Evolutionary conservation across 108 stramenopile genomes (phyloP).

Genomic region (Chaetoceros muelleri): DNA sequence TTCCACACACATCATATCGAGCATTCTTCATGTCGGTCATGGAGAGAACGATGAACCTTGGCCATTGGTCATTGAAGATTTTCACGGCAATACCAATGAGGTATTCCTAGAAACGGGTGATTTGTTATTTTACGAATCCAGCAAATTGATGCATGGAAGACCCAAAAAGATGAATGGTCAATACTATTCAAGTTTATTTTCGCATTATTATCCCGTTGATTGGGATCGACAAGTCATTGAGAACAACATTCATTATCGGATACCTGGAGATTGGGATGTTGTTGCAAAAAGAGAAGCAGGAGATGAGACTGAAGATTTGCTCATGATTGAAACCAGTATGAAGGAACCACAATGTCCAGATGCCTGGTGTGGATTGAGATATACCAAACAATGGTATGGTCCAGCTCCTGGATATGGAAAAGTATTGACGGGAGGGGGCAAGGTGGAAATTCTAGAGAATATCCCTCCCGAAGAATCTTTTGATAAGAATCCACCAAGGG

Average conservation of each 20-base stretch:
- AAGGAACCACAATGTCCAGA: slow-evolving; percentile 58
- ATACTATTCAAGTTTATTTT: slow-evolving; percentile 64
- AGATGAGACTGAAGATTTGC: slow-evolving; percentile 12
- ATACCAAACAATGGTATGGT: slow-evolving; percentile 51
- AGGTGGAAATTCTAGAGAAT: background rate
- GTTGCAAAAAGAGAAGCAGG: slow-evolving; percentile 4
- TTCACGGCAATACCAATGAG: slow-evolving; percentile 37
- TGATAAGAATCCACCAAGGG: too few relatives aligned
- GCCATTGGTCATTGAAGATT: slow-evolving; percentile 60
- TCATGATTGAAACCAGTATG: slow-evolving; percentile 46
- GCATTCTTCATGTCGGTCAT: slow-evolving; percentile 42
- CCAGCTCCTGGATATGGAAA: slow-evolving; percentile 39
- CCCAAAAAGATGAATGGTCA: slow-evolving; percentile 51
- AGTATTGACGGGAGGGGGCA: background rate
- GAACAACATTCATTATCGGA: slow-evolving; percentile 45
- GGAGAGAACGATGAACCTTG: slow-evolving; percentile 62
- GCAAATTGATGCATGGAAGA: slow-evolving; percentile 74
- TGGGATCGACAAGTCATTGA: slow-evolving; percentile 28
- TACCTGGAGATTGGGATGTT: slow-evolving; percentile 40
- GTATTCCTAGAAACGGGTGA: slow-evolving; percentile 62
- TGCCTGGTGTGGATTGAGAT: slow-evolving; percentile 48
- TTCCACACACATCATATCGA: slow-evolving; percentile 33
- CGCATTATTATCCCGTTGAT: slow-evolving; percentile 60
- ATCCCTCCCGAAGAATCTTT: background rate
- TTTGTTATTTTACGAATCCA: slow-evolving; percentile 76